Conservation (phyloP, 2,329 filamentous ascomycete genomes). For the Drechmeria coniospora region DNA sequence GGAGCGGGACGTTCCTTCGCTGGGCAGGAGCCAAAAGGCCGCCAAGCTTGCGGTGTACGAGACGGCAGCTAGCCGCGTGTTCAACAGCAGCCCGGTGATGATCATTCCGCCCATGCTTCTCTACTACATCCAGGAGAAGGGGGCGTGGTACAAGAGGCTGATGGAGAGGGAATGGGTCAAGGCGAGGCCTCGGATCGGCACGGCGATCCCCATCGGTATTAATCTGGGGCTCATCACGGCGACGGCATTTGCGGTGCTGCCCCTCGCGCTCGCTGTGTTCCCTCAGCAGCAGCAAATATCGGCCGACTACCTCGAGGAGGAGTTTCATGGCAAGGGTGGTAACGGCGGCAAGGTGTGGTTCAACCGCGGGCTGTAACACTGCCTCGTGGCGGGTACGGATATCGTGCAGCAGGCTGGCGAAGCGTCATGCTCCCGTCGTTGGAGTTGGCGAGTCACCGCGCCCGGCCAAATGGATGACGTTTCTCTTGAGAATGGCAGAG, state of each 20-base stretch:
- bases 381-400: too few species aligned
- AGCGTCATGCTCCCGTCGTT: too few species aligned
- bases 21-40: conserved; percentile 80
- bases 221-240: conserved; percentile 78
- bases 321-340: conserved; percentile 73
- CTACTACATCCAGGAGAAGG: conserved; percentile 55
- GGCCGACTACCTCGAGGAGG: conserved; percentile 62
- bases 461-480: too few species aligned
- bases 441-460: too few species aligned
- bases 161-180: conserved; percentile 63
- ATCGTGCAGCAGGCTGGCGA: too few species aligned
- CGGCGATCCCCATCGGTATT: conserved; percentile 48
- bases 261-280: conserved; percentile 80
- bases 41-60: conserved; percentile 82
- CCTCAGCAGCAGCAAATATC: conserved; percentile 76
- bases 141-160: conserved; percentile 22
- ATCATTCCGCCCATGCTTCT: conserved; percentile 79
- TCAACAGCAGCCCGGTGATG: conserved; percentile 96
- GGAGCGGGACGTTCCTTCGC: conserved; percentile 48
- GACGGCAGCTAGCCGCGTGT: conserved; percentile 77
- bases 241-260: conserved; percentile 78
- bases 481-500: too few species aligned
- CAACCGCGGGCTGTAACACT: conserved; percentile 85
- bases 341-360: conserved; percentile 79
- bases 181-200: conserved; percentile 50